Percentiles rank a stretch among this genome's conserved stretches.
These are phyloP conservation scores for Mortierella sp. DNA, from an alignment of 371 early-diverging fungal genomes.

Conservation along the genomic window DNA sequence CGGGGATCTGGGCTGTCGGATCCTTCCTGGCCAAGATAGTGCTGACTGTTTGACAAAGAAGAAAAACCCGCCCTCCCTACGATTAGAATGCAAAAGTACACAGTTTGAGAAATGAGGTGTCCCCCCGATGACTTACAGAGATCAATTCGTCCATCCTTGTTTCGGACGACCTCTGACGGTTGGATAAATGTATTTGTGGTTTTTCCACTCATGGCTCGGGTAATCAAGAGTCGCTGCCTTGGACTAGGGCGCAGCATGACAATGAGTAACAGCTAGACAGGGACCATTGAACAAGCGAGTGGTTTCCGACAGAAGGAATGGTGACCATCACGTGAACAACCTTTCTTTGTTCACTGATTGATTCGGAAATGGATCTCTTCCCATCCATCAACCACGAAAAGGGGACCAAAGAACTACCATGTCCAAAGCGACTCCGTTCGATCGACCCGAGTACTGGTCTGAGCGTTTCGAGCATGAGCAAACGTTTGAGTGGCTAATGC, in stretches of 20 bases:
- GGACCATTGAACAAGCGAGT: no score
- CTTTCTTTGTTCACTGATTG: no score
- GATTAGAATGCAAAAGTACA: no score
- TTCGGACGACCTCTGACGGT: constrained; percentile 18
- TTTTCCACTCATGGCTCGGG: constrained; percentile 4
- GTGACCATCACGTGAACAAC: no score
- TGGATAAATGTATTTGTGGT: constrained; percentile 13
- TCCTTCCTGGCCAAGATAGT: constrained; percentile 32
- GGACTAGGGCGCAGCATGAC: no score
- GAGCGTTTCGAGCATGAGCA: constrained; percentile 22
- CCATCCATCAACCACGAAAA: not conserved
- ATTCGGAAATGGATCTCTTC: no score
- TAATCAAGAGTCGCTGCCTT: no score
- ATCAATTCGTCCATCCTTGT: constrained; percentile 33
- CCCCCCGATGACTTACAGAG: constrained; percentile 25
- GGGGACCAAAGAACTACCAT: no score
- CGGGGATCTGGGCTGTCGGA: constrained; percentile 23
- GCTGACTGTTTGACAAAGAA: constrained; percentile 10
- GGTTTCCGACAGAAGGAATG: no score
- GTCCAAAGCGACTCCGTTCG: constrained; percentile 19
- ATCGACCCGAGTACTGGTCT: constrained; percentile 36
- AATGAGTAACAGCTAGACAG: no score
- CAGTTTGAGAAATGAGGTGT: no score
- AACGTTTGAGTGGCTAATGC: constrained; percentile 43
- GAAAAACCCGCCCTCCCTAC: not conserved